A percentile compares a stretch with the other conserved stretches of the same genome.
Conservation (phyloP, 495 filamentous ascomycete species). For the Apodospora peruviana region DNA sequence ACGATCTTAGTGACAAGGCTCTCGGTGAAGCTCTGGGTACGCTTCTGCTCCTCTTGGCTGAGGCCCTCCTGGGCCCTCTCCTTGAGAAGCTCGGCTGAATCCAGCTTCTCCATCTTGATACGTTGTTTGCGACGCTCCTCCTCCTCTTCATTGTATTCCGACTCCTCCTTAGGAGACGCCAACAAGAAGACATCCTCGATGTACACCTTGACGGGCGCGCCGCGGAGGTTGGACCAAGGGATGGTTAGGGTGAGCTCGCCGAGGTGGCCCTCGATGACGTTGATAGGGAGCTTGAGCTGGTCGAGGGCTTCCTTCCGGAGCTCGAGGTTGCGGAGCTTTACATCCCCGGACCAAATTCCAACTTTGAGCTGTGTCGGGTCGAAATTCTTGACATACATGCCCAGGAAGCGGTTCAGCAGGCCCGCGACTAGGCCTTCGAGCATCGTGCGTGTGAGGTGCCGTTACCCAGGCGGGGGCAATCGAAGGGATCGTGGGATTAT, state of each 20-base stretch:
- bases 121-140: slow-evolving; percentile 75
- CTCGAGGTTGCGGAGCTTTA: slow-evolving; percentile 86
- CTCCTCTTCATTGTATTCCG: slow-evolving; percentile 87
- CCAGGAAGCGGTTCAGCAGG: slow-evolving; percentile 95
- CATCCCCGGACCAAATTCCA: slow-evolving; percentile 96
- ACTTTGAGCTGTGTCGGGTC: slow-evolving; percentile 94
- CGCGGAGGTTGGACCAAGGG: slow-evolving; percentile 92
- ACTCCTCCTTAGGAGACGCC: slow-evolving; percentile 89
- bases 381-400: slow-evolving; percentile 99
- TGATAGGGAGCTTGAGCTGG: slow-evolving; percentile 89
- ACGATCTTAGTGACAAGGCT: slow-evolving; percentile 93
- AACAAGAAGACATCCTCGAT: slow-evolving; percentile 96
- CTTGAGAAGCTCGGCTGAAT: slow-evolving; percentile 89
- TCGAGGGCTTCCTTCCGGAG: slow-evolving; percentile 91
- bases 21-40: slow-evolving; percentile 92
- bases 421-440: slow-evolving; percentile 71
- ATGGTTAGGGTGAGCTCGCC: slow-evolving; percentile 86
- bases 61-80: slow-evolving; percentile 89
- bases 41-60: slow-evolving; percentile 88
- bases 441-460: slow-evolving; percentile 46
- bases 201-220: slow-evolving; percentile 86
- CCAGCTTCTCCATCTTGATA: slow-evolving; percentile 95
- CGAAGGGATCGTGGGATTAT: slow-evolving; percentile 19
- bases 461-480: slow-evolving; percentile 47
- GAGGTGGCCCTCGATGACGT: slow-evolving; percentile 92